These are phyloP conservation scores for Neurospora sp. DNA, from an alignment of 495 filamentous ascomycete species.

Conservation along the genomic window DNA sequence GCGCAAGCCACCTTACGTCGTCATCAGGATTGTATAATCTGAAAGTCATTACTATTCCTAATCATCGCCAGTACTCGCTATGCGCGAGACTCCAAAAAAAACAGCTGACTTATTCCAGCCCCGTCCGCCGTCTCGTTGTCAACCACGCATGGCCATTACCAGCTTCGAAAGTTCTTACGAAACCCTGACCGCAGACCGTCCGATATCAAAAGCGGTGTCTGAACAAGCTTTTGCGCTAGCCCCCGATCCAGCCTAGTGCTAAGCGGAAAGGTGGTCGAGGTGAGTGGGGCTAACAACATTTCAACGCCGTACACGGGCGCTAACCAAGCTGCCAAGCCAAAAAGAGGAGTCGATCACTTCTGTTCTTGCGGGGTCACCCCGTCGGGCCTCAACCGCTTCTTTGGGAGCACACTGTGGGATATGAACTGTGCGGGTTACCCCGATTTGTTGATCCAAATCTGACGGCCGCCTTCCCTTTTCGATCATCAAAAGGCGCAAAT, in stretches of 20 bases:
- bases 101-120: neutral
- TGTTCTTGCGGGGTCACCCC: neutral
- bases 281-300: neutral
- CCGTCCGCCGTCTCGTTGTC: neutral
- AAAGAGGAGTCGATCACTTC: neutral
- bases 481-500: neutral
- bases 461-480: slow-evolving; percentile 4
- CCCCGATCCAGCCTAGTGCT: neutral
- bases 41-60: neutral
- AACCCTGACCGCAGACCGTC: neutral
- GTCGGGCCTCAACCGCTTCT: neutral
- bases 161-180: neutral
- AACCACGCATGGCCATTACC: neutral
- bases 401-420: neutral
- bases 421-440: neutral
- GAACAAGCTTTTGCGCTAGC: slow-evolving; percentile 17
- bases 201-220: slow-evolving; percentile 6
- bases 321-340: neutral
- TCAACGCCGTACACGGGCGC: neutral
- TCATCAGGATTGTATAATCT: neutral
- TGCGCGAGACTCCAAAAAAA: neutral
- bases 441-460: neutral
- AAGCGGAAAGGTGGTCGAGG: neutral
- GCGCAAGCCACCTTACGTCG: neutral
- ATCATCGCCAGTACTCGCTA: neutral